Conservation (phyloP, 257 asterid species). For the Solanum arcanum region DNA sequence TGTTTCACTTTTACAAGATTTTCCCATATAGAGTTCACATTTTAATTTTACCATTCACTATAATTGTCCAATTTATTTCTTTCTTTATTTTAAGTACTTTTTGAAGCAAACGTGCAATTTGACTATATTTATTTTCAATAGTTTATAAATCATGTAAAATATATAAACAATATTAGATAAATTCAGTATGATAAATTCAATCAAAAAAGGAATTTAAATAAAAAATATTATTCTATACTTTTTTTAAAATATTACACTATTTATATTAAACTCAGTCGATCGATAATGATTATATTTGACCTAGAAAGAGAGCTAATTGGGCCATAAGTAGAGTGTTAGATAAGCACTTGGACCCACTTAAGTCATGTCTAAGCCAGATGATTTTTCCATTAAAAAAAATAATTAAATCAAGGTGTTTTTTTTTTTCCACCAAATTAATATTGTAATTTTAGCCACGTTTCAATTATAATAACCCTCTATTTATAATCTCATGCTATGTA, state of each 20-base stretch:
- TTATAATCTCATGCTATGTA: not conserved
- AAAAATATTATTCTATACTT: rapidly evolving
- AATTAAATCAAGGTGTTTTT: not conserved
- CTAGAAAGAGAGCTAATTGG: not conserved
- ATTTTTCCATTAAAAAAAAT: too few relatives aligned
- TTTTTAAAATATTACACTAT: rapidly evolving
- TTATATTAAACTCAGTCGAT: not conserved
- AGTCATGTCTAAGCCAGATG: too few relatives aligned
- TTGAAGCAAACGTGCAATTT: too few relatives aligned
- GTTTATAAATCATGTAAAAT: not conserved
- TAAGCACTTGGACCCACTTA: too few relatives aligned
- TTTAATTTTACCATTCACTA: not conserved
- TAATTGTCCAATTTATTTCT: not conserved
- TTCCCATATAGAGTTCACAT: not conserved
- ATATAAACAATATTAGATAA: rapidly evolving
- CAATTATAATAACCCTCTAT: not conserved
- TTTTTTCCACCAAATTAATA: not conserved
- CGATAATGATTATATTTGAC: not conserved
- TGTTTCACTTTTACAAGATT: not conserved
- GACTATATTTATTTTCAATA: not conserved
- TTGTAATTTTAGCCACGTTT: not conserved
- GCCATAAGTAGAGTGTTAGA: not conserved
- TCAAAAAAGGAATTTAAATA: too few relatives aligned
- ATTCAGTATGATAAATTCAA: too few relatives aligned
- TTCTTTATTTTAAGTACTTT: not conserved